A percentile compares a stretch with the other conserved stretches of the same genome.
Conservation (phyloP, 495 filamentous ascomycete genomes). For the Penicillium pancosmium region DNA sequence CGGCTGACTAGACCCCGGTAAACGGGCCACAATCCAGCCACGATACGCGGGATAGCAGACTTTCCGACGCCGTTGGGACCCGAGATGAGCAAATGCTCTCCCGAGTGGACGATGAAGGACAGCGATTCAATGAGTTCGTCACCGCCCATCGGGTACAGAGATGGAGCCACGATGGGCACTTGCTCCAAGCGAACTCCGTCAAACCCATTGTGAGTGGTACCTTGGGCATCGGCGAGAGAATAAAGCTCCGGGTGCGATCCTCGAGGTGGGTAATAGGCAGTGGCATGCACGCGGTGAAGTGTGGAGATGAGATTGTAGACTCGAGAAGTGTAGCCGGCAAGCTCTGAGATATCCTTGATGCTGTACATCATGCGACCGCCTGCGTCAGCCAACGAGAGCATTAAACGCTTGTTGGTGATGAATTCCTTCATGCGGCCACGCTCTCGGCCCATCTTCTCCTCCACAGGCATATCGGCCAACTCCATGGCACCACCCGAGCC, state of each 20-base stretch:
- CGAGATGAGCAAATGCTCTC: constrained; percentile 92
- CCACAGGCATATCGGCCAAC: constrained; percentile 46
- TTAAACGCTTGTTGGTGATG: constrained; percentile 97
- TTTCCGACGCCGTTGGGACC: constrained; percentile 97
- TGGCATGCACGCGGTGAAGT: constrained; percentile 89
- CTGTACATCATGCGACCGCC: constrained; percentile 99
- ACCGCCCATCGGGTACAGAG: constrained; percentile 76
- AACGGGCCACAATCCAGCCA: constrained; percentile 94
- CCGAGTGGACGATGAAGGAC: constrained; percentile 82
- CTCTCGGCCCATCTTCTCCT: constrained; percentile 58
- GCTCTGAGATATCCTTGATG: constrained; percentile 93
- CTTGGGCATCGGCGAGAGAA: constrained; percentile 87
- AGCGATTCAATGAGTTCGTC: constrained; percentile 89
- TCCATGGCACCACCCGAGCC: constrained; percentile 75
- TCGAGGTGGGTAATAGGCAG: constrained; percentile 74
- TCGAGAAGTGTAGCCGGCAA: constrained; percentile 94
- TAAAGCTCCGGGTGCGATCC: constrained; percentile 75
- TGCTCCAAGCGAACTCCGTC: constrained; percentile 93
- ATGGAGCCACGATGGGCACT: constrained; percentile 88
- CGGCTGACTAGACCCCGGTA: constrained; percentile 90
- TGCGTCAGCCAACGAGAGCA: constrained; percentile 96
- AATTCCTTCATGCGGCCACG: constrained; percentile 95
- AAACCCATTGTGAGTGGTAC: constrained; percentile 89
- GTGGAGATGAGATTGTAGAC: constrained; percentile 95
- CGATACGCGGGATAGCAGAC: constrained; percentile 82